phyloP scores from a whole-genome alignment of 257 asterid genomes.

The Nicotiana tomentosiformis region DNA sequence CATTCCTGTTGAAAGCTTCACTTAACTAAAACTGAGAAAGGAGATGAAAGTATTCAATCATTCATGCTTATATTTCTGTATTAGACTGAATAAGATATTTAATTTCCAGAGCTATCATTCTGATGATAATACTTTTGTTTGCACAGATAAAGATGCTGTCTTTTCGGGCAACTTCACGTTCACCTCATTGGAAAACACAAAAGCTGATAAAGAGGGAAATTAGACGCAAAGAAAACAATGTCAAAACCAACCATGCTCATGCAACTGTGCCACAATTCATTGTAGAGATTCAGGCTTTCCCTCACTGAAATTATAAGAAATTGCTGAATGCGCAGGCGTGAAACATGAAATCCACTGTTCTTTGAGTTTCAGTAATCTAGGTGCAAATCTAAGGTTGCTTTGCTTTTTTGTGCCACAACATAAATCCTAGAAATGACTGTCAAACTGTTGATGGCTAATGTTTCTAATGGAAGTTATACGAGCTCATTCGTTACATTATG shows the following conservation, averaged over 20 bases:
- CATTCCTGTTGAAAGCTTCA: too few relatives aligned
- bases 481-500: background rate
- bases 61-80: background rate
- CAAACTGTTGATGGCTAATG: background rate
- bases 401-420: background rate
- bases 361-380: background rate
- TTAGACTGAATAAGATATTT: background rate
- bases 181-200: constrained; percentile 41
- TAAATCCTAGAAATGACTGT: background rate
- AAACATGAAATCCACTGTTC: background rate
- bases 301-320: background rate
- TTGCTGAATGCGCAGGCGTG: background rate
- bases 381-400: background rate
- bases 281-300: background rate
- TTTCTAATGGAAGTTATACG: background rate
- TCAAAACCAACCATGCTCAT: background rate
- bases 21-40: too few relatives aligned
- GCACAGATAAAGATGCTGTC: constrained; percentile 67
- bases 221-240: constrained; percentile 9
- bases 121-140: constrained; percentile 8
- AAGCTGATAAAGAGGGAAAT: constrained; percentile 17
- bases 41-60: too few relatives aligned
- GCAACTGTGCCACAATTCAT: constrained; percentile 8
- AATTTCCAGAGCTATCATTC: background rate
- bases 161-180: constrained; percentile 75